Evolutionary conservation across 192 early-diverging fungal genomes (phyloP).

Genomic region (Tieghemiomyces parasiticus): DNA sequence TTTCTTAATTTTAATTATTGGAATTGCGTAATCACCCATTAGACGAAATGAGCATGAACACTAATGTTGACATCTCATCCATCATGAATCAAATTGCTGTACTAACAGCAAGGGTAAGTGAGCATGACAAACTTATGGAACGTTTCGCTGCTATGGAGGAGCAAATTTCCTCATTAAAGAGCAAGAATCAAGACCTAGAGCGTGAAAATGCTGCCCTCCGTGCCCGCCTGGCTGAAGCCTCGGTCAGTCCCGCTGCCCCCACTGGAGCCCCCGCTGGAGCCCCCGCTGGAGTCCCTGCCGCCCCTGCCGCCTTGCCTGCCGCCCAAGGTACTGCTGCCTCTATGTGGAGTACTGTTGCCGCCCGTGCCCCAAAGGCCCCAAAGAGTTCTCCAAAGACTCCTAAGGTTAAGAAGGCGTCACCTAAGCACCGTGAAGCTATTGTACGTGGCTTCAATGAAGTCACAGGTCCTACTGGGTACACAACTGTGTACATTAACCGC

Average conservation of each 20-base stretch:
- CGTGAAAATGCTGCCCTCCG: slow-evolving; percentile 3
- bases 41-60: slow-evolving; percentile 4
- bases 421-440: slow-evolving; percentile 4
- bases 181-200: slow-evolving; percentile 4
- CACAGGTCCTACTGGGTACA: slow-evolving; percentile 3
- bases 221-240: slow-evolving; percentile 3
- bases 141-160: slow-evolving; percentile 3
- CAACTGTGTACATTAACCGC: slow-evolving; percentile 4
- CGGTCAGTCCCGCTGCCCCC: slow-evolving; percentile 3
- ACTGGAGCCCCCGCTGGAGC: slow-evolving; percentile 3
- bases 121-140: slow-evolving; percentile 4
- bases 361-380: slow-evolving; percentile 3
- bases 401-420: slow-evolving; percentile 4
- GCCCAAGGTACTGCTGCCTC: slow-evolving; percentile 3
- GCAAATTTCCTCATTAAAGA: slow-evolving; percentile 4
- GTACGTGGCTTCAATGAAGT: slow-evolving; percentile 4
- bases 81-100: slow-evolving; percentile 4
- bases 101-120: slow-evolving; percentile 4
- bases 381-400: slow-evolving; percentile 4
- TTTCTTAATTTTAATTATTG: slow-evolving; percentile 4
- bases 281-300: slow-evolving; percentile 3
- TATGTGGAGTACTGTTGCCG: slow-evolving; percentile 4
- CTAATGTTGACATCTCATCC: slow-evolving; percentile 4
- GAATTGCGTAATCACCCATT: slow-evolving; percentile 4
- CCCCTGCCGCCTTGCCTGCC: slow-evolving; percentile 3